Conservation (phyloP, 805 yeast genomes). For the Monosporozyma aerobia region DNA sequence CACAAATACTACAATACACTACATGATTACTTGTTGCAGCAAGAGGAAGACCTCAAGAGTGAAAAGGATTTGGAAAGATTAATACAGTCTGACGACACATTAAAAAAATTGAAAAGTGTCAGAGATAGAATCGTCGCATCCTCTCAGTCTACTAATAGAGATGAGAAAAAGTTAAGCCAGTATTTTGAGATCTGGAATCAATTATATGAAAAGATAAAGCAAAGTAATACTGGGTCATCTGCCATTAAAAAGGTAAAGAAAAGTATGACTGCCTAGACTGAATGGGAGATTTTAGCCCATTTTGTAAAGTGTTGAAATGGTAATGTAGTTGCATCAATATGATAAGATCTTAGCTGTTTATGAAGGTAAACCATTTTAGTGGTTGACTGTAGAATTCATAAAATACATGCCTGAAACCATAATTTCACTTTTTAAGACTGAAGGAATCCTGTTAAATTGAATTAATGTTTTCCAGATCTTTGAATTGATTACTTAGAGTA, state of each 20-base stretch:
- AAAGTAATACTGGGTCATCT: background rate
- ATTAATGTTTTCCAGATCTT: too few relatives aligned
- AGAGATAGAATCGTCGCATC: slow-evolving; percentile 25
- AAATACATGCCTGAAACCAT: too few relatives aligned
- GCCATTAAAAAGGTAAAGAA: background rate
- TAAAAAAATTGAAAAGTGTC: slow-evolving; percentile 22
- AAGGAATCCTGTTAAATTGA: too few relatives aligned
- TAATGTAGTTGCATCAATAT: too few relatives aligned
- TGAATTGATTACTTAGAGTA: too few relatives aligned
- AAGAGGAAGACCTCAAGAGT: slow-evolving; percentile 19
- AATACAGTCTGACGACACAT: slow-evolving; percentile 30
- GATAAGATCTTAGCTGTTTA: too few relatives aligned
- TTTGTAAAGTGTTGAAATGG: too few relatives aligned
- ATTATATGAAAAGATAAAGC: slow-evolving; percentile 17
- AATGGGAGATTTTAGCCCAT: too few relatives aligned
- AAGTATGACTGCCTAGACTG: background rate
- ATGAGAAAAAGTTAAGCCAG: slow-evolving; percentile 15
- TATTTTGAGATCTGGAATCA: slow-evolving; percentile 30
- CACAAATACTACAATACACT: slow-evolving; percentile 58
- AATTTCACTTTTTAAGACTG: too few relatives aligned
- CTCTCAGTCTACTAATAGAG: slow-evolving; percentile 15
- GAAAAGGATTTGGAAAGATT: slow-evolving; percentile 7
- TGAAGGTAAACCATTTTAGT: too few relatives aligned
- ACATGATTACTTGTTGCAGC: slow-evolving; percentile 57
- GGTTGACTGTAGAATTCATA: too few relatives aligned